Evolutionary conservation across 345 rosid genomes (phyloP).

Genomic region (Lumnitzera racemosa): DNA sequence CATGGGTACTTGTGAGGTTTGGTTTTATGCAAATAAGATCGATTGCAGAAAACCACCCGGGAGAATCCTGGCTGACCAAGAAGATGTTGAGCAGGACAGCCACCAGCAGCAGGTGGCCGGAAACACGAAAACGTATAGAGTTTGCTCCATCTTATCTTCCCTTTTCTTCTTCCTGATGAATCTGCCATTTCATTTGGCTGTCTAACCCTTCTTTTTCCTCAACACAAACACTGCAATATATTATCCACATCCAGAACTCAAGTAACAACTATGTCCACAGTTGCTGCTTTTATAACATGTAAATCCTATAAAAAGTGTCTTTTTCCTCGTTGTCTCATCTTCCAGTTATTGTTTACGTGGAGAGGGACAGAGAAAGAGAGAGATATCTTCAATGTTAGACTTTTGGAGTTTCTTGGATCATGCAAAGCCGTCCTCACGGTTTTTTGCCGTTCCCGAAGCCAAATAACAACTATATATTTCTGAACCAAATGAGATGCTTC

Average conservation of each 20-base stretch:
- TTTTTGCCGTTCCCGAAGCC: too few relatives aligned
- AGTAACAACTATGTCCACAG: too few relatives aligned
- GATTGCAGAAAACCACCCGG: constrained; percentile 48
- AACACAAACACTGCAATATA: not conserved
- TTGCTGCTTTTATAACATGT: too few relatives aligned
- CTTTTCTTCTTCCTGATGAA: constrained; percentile 14
- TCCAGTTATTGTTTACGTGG: not conserved
- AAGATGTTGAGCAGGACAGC: constrained; percentile 13
- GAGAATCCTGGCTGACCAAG: constrained; percentile 34
- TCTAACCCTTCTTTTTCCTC: not conserved
- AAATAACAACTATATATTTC: too few relatives aligned
- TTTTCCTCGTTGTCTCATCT: not conserved
- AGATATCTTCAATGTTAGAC: too few relatives aligned
- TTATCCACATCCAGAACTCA: too few relatives aligned
- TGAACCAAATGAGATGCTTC: too few relatives aligned
- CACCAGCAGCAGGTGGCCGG: constrained; percentile 9
- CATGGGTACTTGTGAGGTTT: constrained; percentile 35
- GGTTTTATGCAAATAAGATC: constrained; percentile 31
- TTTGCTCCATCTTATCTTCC: constrained; percentile 38
- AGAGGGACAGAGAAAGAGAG: not conserved
- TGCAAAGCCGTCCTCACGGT: too few relatives aligned
- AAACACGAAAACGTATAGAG: constrained; percentile 40
- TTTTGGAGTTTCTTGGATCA: too few relatives aligned
- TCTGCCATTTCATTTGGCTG: constrained; percentile 8
- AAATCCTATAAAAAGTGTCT: too few relatives aligned